phyloP scores from a whole-genome alignment of 257 asterid genomes.

The Anisodus tanguticus region DNA sequence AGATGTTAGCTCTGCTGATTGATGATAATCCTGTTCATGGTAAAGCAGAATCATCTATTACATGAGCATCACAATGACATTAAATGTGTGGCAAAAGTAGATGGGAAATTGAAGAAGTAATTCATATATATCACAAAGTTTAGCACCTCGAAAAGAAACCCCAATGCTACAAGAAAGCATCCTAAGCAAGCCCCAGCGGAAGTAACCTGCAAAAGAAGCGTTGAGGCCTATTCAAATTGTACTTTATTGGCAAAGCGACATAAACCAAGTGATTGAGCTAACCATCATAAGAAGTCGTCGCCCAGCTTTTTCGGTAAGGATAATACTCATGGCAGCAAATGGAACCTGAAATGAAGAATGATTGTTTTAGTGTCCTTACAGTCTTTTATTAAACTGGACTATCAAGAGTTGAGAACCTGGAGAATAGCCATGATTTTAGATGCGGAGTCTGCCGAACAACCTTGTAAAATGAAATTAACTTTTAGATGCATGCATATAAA shows the following conservation, averaged over 20 bases:
- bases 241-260: background rate
- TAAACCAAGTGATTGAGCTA: background rate
- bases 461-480: slow-evolving; percentile 25
- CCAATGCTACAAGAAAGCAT: slow-evolving; percentile 39
- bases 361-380: background rate
- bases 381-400: background rate
- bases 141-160: slow-evolving; percentile 43
- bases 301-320: slow-evolving; percentile 43
- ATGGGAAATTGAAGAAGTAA: background rate
- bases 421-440: slow-evolving; percentile 37
- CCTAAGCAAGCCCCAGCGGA: slow-evolving; percentile 46
- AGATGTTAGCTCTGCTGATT: slow-evolving; percentile 19
- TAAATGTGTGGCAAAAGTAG: background rate
- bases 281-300: slow-evolving; percentile 46
- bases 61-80: background rate
- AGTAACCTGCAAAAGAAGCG: slow-evolving; percentile 32
- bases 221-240: background rate
- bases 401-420: slow-evolving; percentile 38
- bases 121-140: background rate
- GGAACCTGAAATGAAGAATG: slow-evolving; percentile 39
- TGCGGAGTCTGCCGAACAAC: slow-evolving; percentile 36
- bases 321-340: slow-evolving; percentile 36
- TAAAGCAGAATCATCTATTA: background rate
- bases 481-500: background rate
- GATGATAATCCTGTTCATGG: slow-evolving; percentile 25